These are phyloP conservation scores for Hysterangium stoloniferum DNA, from an alignment of 768 basidiomycete genomes.

Conservation along the genomic window DNA sequence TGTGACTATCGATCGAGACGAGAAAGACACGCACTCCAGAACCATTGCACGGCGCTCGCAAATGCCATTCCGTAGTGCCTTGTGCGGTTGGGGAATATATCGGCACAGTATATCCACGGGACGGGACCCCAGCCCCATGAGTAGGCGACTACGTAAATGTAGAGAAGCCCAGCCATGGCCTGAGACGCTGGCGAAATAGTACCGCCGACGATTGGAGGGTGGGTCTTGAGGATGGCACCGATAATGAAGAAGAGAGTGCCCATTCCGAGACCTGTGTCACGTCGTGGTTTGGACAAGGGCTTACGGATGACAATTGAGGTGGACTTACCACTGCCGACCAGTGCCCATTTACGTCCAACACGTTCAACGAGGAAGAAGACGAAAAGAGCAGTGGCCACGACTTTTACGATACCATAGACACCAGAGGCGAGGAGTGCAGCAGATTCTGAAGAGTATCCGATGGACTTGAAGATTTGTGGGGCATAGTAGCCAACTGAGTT, in stretches of 20 bases:
- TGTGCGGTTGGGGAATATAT: slow-evolving; percentile 83
- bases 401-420: slow-evolving; percentile 60
- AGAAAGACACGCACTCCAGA: slow-evolving; percentile 51
- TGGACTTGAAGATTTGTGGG: slow-evolving; percentile 65
- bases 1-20: background rate
- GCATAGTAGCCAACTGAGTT: slow-evolving; percentile 76
- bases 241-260: slow-evolving; percentile 74
- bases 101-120: slow-evolving; percentile 38
- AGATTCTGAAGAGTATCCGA: slow-evolving; percentile 53
- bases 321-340: slow-evolving; percentile 36
- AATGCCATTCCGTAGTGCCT: slow-evolving; percentile 72
- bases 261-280: slow-evolving; percentile 67
- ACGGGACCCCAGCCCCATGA: slow-evolving; percentile 81
- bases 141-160: slow-evolving; percentile 84
- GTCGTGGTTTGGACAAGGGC: background rate
- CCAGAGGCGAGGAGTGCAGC: slow-evolving; percentile 67
- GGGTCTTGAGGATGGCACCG: slow-evolving; percentile 74
- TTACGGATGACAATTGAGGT: background rate
- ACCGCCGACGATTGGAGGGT: slow-evolving; percentile 42
- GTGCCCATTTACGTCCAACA: slow-evolving; percentile 58
- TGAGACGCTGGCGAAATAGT: slow-evolving; percentile 46
- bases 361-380: slow-evolving; percentile 61
- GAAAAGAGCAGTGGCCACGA: slow-evolving; percentile 58
- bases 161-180: slow-evolving; percentile 82
- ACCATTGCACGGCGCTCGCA: slow-evolving; percentile 75